Percentiles rank a stretch among this genome's conserved stretches.
Conservation (phyloP, 495 filamentous ascomycete species). For the Podospora conica region DNA sequence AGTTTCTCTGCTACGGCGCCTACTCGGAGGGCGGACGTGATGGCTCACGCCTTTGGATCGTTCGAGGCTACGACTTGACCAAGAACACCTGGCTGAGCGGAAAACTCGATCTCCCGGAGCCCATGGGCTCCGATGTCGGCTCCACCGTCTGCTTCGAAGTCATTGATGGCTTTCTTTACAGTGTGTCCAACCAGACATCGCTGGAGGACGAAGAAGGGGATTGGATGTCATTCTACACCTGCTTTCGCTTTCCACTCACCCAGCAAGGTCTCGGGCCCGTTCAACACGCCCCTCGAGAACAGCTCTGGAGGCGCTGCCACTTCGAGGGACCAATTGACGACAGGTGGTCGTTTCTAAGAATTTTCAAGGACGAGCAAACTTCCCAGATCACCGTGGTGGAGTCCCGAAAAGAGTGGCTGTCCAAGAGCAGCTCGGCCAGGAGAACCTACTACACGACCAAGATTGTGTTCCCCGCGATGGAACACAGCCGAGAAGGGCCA, state of each 20-base stretch:
- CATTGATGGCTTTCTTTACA: constrained; percentile 62
- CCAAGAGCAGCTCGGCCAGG: constrained; percentile 51
- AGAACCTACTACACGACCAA: constrained; percentile 64
- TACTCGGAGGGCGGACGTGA: constrained; percentile 46
- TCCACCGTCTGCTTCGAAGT: constrained; percentile 68
- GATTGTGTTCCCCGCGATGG: constrained; percentile 41
- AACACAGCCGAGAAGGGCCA: not conserved
- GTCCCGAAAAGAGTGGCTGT: constrained; percentile 63
- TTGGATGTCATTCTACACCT: constrained; percentile 67
- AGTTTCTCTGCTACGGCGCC: constrained; percentile 63
- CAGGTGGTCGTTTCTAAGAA: constrained; percentile 62
- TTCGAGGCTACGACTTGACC: constrained; percentile 49
- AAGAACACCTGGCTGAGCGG: constrained; percentile 26
- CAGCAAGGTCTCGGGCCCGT: constrained; percentile 25
- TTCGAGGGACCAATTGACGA: constrained; percentile 72
- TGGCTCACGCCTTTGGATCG: constrained; percentile 55
- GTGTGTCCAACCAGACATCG: constrained; percentile 58
- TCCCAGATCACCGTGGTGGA: constrained; percentile 59
- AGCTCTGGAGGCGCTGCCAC: constrained; percentile 62
- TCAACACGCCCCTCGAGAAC: constrained; percentile 31
- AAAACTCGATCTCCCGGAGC: constrained; percentile 43
- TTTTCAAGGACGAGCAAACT: constrained; percentile 58
- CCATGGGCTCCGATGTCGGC: constrained; percentile 60
- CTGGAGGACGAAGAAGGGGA: constrained; percentile 60
- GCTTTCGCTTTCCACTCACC: constrained; percentile 52